Percentiles rank a stretch among this genome's conserved stretches.
These are phyloP conservation scores for Kingdonia uniflora DNA, from an alignment of 164 flowering plant genomes.

Conservation along the genomic window DNA sequence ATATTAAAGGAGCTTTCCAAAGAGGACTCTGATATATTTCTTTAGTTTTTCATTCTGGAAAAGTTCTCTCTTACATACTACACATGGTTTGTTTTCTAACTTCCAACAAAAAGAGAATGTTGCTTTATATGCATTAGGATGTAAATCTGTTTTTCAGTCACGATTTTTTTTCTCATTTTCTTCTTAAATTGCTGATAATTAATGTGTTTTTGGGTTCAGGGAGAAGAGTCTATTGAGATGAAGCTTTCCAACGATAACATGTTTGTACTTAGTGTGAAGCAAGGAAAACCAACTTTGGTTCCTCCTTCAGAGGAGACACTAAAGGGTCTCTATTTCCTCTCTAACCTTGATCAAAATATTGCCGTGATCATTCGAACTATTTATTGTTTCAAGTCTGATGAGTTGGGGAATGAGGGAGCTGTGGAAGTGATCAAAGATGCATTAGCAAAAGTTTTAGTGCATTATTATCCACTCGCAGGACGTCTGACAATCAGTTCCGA, in stretches of 20 bases:
- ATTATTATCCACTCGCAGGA: constrained; percentile 71
- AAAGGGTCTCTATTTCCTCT: constrained; percentile 45
- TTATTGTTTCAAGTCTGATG: constrained; percentile 44
- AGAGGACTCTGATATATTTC: background rate
- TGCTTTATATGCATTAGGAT: background rate
- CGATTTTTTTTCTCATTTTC: background rate
- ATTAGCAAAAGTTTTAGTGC: constrained; percentile 64
- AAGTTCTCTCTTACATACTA: background rate
- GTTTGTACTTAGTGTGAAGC: constrained; percentile 19
- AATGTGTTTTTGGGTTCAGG: constrained; percentile 8
- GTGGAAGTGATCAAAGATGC: constrained; percentile 48
- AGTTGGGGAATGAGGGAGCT: constrained; percentile 44
- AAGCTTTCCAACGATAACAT: constrained; percentile 12
- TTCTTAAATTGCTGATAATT: constrained; percentile 3
- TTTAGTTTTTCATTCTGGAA: background rate
- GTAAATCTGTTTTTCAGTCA: background rate
- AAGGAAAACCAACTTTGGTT: constrained; percentile 34
- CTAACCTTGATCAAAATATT: constrained; percentile 61
- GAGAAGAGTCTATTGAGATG: constrained; percentile 11
- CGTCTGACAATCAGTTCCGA: constrained; percentile 55
- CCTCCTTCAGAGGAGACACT: constrained; percentile 43
- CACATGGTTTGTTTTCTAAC: constrained; percentile 6
- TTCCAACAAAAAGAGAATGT: background rate
- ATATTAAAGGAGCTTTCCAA: background rate
- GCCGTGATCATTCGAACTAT: constrained; percentile 54